Conservation (phyloP, 176 grass and related monocot genomes). For the Carex cristatella region DNA sequence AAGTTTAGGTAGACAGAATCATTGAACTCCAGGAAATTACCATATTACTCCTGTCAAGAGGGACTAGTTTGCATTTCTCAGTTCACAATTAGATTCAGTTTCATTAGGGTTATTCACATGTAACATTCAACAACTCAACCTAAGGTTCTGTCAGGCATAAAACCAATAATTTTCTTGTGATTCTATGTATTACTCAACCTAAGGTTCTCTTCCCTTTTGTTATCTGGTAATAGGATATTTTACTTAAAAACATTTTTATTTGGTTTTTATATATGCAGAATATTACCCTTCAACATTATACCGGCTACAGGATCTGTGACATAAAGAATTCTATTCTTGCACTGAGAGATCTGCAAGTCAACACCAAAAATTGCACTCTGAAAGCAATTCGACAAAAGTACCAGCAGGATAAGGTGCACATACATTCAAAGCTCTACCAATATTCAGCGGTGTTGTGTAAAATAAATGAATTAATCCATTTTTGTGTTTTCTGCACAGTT, state of each 20-base stretch:
- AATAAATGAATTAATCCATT: background rate
- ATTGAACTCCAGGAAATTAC: background rate
- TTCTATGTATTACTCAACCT: background rate
- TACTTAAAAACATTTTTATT: background rate
- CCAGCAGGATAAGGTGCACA: slow-evolving; percentile 63
- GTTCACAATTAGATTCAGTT: too few relatives aligned
- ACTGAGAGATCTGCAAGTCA: slow-evolving; percentile 63
- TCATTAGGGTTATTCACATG: too few relatives aligned
- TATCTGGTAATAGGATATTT: slow-evolving; percentile 1
- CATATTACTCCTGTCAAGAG: too few relatives aligned
- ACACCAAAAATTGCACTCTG: slow-evolving; percentile 44
- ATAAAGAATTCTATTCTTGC: slow-evolving; percentile 39
- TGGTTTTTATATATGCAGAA: slow-evolving; percentile 37
- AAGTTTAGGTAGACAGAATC: background rate
- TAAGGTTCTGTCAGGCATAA: background rate
- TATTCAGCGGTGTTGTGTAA: background rate
- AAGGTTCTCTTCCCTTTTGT: slow-evolving; percentile 2
- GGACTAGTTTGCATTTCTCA: too few relatives aligned
- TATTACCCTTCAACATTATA: slow-evolving; percentile 68
- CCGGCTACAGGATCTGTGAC: slow-evolving; percentile 59
- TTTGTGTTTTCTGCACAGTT: background rate
- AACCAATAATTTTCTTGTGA: background rate
- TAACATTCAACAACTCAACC: too few relatives aligned
- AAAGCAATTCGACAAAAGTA: slow-evolving; percentile 76
- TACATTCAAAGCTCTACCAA: background rate